These are phyloP conservation scores for Berkeleyomyces basicola DNA, from an alignment of 2,329 filamentous ascomycete species.

Conservation along the genomic window DNA sequence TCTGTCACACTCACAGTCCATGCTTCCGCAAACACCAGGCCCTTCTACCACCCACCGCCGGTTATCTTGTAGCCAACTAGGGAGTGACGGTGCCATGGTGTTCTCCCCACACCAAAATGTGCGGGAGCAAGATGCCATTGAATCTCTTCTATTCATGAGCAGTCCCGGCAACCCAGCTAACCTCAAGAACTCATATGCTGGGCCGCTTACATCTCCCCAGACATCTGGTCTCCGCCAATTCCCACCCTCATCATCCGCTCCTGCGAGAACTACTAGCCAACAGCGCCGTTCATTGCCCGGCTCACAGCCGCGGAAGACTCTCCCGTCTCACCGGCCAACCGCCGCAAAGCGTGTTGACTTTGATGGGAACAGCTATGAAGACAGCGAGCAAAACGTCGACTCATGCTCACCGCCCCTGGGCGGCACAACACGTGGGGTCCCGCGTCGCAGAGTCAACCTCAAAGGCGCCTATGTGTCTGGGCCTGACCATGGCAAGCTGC, in stretches of 20 bases:
- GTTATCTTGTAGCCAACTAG: constrained; percentile 23
- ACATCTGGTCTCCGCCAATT: constrained; percentile 15
- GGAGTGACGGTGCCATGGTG: constrained; percentile 34
- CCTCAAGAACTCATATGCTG: constrained; percentile 37
- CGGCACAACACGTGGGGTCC: background rate
- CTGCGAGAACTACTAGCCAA: constrained; percentile 14
- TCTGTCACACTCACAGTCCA: constrained; percentile 31
- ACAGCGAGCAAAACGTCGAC: constrained; percentile 23
- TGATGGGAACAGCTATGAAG: constrained; percentile 21
- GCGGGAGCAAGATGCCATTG: constrained; percentile 66
- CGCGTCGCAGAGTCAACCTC: constrained; percentile 11
- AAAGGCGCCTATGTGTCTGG: constrained; percentile 15
- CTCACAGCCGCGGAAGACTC: constrained; percentile 32
- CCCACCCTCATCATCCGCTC: background rate
- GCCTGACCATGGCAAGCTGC: constrained; percentile 22
- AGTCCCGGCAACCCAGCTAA: constrained; percentile 56
- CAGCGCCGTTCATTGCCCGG: constrained; percentile 27
- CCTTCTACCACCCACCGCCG: constrained; percentile 17
- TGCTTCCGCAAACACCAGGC: constrained; percentile 20
- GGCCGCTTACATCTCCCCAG: constrained; percentile 22
- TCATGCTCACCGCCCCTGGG: constrained; percentile 16
- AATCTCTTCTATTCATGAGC: constrained; percentile 67
- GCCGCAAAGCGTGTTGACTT: constrained; percentile 31
- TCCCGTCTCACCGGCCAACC: constrained; percentile 32
- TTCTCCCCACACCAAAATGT: constrained; percentile 53